Percentiles rank a stretch among this genome's conserved stretches.
Evolutionary conservation across 2,329 filamentous ascomycete genomes (phyloP).

Genomic region (Cytospora piceae): DNA sequence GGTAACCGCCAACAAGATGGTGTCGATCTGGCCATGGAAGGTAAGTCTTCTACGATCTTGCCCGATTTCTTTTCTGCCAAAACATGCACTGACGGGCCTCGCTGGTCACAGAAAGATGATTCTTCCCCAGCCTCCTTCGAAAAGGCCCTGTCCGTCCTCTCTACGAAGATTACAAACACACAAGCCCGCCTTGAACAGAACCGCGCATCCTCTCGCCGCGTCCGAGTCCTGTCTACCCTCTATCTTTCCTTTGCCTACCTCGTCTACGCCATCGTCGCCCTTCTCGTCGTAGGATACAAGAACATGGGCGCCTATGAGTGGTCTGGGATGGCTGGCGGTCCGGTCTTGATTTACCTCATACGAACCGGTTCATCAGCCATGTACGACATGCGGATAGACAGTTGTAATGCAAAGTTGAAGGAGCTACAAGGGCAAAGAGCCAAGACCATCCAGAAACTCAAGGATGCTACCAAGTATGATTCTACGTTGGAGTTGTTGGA

Average conservation of each 20-base stretch:
- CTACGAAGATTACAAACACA: conserved; percentile 77
- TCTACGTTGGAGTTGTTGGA: conserved; percentile 90
- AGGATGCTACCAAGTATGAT: conserved; percentile 93
- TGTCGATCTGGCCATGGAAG: conserved; percentile 85
- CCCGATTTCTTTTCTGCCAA: background rate
- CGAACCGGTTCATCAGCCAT: conserved; percentile 68
- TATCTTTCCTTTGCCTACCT: conserved; percentile 92
- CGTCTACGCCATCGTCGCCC: conserved; percentile 78
- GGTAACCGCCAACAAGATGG: conserved; percentile 58
- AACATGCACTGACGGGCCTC: conserved; percentile 24
- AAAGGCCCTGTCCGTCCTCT: conserved; percentile 81
- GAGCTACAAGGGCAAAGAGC: conserved; percentile 77
- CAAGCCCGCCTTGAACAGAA: conserved; percentile 74
- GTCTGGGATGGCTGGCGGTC: conserved; percentile 75
- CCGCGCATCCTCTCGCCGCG: conserved; percentile 73
- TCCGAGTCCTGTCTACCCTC: conserved; percentile 84
- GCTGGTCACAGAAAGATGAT: conserved; percentile 56
- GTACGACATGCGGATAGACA: conserved; percentile 81
- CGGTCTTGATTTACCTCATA: conserved; percentile 78
- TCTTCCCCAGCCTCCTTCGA: conserved; percentile 91
- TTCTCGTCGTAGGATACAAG: conserved; percentile 82
- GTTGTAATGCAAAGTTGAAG: conserved; percentile 70
- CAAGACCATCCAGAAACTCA: conserved; percentile 90
- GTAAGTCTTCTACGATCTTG: conserved; percentile 49
- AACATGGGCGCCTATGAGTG: conserved; percentile 80